Base-by-base conservation (phyloP, 2,329 filamentous ascomycete genomes). In the Sporothrix pallida region DNA sequence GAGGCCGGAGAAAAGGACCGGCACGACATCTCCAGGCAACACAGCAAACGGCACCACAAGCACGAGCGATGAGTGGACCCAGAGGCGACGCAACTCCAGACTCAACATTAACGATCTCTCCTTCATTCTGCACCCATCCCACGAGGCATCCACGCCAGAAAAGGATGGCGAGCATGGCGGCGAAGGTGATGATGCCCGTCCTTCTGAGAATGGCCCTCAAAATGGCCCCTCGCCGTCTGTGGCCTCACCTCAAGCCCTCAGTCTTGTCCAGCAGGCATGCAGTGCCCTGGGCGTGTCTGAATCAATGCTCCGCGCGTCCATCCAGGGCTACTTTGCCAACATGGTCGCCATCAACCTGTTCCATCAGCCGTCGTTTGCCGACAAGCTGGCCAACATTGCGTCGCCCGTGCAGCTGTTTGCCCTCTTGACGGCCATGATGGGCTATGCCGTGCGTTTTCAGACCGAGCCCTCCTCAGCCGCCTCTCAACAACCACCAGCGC, bases 321-420 rank as follows among this genome's bases (percentile, higher is more conserved):
- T 72, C 71, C 23, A 56, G 31, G 48, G 15, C 23, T 72, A 72
- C 60, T 72, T 72, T 72, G 71, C 62, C 46, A 72, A 72, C 50
- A 72, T 72, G 71, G 71, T 72, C 1, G 60, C 58, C 58, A 72
- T 72, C 17, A 72, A 42, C 46, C 58, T 72, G 15, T 72, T 72
- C 31, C 71, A 72, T 31, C 31, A 31, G 20, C 71, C 71, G 46
- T 67, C 71, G 5, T 72, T 72, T 63, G 58, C 13, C 8, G 48
- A 42, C 2, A 72, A 67, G 58, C 6, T 72, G 23, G 15, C 13
- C 2, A 7, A 7, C n/a, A 20, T 67, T 9, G 15, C 48, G 1
- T 72, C 71, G 48, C 60, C 71, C 8, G 71, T 72, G 42, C 71
- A 72, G 48, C 48, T 67, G 17, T 46, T 56, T 20, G 71, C 71